These are phyloP conservation scores for Xenosphaeropsis pyriputrescens DNA, from an alignment of 2,329 filamentous ascomycete genomes.

Conservation along the genomic window DNA sequence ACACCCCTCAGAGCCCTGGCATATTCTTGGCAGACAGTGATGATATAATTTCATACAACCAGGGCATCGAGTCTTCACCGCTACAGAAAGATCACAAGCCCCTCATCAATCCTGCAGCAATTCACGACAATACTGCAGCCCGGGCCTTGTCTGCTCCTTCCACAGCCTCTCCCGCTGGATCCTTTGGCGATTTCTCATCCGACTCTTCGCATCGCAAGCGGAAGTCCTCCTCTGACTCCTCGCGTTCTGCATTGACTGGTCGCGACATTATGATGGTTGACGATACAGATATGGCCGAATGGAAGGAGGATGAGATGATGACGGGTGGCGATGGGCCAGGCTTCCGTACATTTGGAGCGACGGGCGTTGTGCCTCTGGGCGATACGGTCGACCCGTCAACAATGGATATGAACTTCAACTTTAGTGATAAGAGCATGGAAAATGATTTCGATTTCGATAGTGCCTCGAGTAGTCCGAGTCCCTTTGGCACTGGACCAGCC, in stretches of 20 bases:
- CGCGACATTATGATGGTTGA: slow-evolving; percentile 29
- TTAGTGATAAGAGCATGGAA: slow-evolving; percentile 30
- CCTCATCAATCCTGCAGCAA: slow-evolving; percentile 7
- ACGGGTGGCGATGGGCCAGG: slow-evolving; percentile 21
- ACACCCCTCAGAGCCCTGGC: slow-evolving; percentile 15
- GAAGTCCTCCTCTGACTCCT: slow-evolving; percentile 29
- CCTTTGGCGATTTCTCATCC: slow-evolving; percentile 34
- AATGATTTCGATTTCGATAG: slow-evolving; percentile 42
- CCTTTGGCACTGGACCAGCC: slow-evolving; percentile 10
- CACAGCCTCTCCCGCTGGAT: slow-evolving; percentile 19
- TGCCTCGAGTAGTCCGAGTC: slow-evolving; percentile 39
- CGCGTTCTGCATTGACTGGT: slow-evolving; percentile 25
- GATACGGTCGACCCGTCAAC: slow-evolving; percentile 19
- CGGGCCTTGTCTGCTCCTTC: slow-evolving; percentile 13
- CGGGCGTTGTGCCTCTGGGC: slow-evolving; percentile 1
- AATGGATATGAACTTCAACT: slow-evolving; percentile 19
- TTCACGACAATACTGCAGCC: slow-evolving; percentile 9
- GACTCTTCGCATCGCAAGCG: slow-evolving; percentile 35
- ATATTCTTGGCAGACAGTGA: slow-evolving; percentile 16
- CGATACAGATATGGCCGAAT: slow-evolving; percentile 25
- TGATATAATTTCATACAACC: slow-evolving; percentile 9
- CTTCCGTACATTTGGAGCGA: slow-evolving; percentile 21
- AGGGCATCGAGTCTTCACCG: slow-evolving; percentile 12
- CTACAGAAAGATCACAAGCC: slow-evolving; percentile 11
- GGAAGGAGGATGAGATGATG: slow-evolving; percentile 23